A percentile compares a stretch with the other conserved stretches of the same genome.
Evolutionary conservation across 257 asterid species (phyloP).

Genomic region (Solanum medicagineum): DNA sequence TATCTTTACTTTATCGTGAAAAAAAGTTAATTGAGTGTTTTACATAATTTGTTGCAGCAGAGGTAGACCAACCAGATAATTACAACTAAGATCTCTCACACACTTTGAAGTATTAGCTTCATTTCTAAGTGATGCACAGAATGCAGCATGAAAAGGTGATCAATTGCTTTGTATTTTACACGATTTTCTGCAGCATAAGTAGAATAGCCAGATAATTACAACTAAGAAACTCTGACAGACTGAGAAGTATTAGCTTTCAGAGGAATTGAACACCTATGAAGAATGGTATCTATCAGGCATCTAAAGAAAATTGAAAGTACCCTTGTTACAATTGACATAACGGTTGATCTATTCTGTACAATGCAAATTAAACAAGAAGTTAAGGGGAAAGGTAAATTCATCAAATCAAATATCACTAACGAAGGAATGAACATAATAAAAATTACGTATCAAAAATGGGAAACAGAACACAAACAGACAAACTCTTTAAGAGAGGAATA

Average conservation of each 20-base stretch:
- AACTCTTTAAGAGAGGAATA: neutral
- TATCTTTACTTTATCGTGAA: neutral
- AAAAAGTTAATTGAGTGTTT: neutral
- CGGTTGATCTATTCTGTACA: neutral
- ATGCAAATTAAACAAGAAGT: neutral
- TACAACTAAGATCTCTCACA: neutral
- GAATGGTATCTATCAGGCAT: neutral
- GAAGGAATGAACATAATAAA: neutral
- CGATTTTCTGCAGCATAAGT: neutral
- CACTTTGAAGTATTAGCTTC: neutral
- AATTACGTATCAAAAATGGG: neutral
- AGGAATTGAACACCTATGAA: neutral
- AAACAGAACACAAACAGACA: neutral
- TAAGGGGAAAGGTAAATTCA: neutral
- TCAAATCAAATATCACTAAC: neutral
- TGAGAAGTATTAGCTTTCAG: neutral
- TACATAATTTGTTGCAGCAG: neutral
- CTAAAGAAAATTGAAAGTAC: neutral
- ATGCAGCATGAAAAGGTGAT: neutral
- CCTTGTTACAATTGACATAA: neutral
- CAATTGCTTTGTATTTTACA: neutral
- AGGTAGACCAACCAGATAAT: neutral
- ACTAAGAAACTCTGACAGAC: neutral
- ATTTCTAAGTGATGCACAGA: neutral
- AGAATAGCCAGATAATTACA: neutral